Base-by-base conservation (phyloP, 163 green algal genomes). In the Chloromonas sp. region DNA sequence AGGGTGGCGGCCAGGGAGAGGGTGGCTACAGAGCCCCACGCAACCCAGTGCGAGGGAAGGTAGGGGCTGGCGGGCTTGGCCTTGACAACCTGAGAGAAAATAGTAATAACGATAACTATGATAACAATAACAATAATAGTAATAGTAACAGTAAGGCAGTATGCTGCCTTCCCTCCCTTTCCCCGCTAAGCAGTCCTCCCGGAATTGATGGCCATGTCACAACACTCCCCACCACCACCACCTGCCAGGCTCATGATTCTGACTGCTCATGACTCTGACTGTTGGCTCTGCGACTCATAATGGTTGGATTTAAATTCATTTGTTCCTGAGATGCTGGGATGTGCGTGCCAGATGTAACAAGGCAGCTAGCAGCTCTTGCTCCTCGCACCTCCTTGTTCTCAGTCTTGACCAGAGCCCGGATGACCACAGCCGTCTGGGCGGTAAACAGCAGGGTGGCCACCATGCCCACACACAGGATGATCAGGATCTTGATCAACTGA, bases 401-500 rank as follows among this genome's bases (percentile, higher is more conserved):
- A 2, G 93, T 94, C 60, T 90, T 86, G 0, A 92, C 88, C 2
- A 92, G 58, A 0, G 86, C 86, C 15, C 94, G 91, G 79, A 95
- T 94, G 58, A 88, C 81, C 0, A 94, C 89, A 0, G 93, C 87
- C 11, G 88, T 86, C 83, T 93, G 87, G 0, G 92, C 93, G 0
- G 94, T 96, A 80, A 95, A 90, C 15, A 94, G 80, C 78, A 98
- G 89, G 0, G 91, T 94, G 14, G 86, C 87, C 0, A 89, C 88
- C 88, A 95, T 95, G 60, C 95, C 95, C 0, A 90, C 77, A 0
- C n/a, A 84, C 81, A 97, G 88, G 82, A 98, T 93, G 61, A 85
- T 85, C 13, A 94, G 81, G 15, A 97, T 95, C 85, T 94, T 94
- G 14, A 89, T 59, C 81, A 97, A 83, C 62, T 93, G 89, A 0